Base-by-base conservation (phyloP, 1,284 basidiomycete species). In the Hemileia vastatrix region DNA sequence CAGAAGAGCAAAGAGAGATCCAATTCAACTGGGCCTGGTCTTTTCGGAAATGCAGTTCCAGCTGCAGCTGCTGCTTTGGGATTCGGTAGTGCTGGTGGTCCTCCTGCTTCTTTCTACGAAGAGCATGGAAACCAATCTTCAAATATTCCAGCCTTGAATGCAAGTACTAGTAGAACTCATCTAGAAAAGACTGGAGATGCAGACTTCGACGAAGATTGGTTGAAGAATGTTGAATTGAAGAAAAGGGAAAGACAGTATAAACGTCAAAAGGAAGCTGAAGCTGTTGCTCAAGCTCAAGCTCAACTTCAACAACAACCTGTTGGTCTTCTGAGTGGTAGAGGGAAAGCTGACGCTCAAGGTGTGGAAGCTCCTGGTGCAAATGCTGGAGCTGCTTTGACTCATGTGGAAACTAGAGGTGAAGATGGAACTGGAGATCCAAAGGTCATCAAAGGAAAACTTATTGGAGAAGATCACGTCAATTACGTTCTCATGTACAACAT, bases 401-500 rank as follows among this genome's bases (percentile, higher is more conserved):
- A 40, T 40, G 15, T 40, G 8, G 36, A 15, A 40, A 15, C 8
- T 40, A 27, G 27, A 27, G 36, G 36, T 15, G 36, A 40, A 9
- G 36, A 40, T 40, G 36, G 36, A 2, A 40, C 44, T n/a, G n/a
- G n/a, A n/a, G n/a, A n/a, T n/a, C n/a, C n/a, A n/a, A n/a, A n/a
- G n/a, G n/a, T n/a, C n/a, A 63, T 74, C 9, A 68, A 73, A 8
- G 74, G 74, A 59, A 74, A 74, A 57, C 49, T 75, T 31, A 74
- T 75, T 40, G 71, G 70, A 32, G 74, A 75, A 58, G 72, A 68
- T 18, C 74, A 75, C 55, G 72, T 64, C 62, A 75, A 75, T 66
- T 75, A 75, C 40, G 73, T 75, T 57, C 69, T 75, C 55, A 75
- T 75, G 74, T 75, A 75, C 67, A 74, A 75, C 64, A 75, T 75